Base-by-base conservation (phyloP, 768 basidiomycete species). In the Kwoniella europaea region DNA sequence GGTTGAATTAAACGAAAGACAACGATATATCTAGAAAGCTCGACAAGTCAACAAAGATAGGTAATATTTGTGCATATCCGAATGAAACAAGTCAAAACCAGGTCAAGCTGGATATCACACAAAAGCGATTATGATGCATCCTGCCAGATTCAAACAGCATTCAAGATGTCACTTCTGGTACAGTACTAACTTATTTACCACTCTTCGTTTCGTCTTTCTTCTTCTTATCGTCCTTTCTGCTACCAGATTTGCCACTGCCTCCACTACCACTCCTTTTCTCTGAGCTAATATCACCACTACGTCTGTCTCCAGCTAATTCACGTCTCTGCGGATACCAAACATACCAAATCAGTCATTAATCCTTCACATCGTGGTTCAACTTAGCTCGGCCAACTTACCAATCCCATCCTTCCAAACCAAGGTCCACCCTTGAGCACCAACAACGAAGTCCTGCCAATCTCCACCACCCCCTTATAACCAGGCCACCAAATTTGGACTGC, bases 331-430 rank as follows among this genome's bases (percentile, higher is more conserved):
- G 10, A 16, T 20, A 53, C 52, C 20, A 5, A 56, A 56, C 35
- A 35, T 56, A 24, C 20, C 22, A 56, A 12, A 56, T 56, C 20
- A 20, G 16, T 44, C 3, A 50, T n/a, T 18, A 20, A 20, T 52
- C 18, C 6, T 20, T 18, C 10, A 27, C 7, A 7, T 35, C 35
- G 35, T 6, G 35, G 35, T 35, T 35, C 6, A 9, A 35, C 6
- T 6, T 9, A 1, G 35, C 7, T 35, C 35, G 1, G 2, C 52
- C 15, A 0, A 71, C 79, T 70, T 65, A 77, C 77, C 63, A 80
- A 43, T 16, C 69, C 72, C 15, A 59, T 65, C 29, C 71, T 63
- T n/a, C 76, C 71, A 61, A 74, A 78, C 79, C 79, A 80, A 12
- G 74, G 75, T 20, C 79, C 79, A 18, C 61, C 79, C 27, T 74